A percentile compares a stretch with the other conserved stretches of the same genome.
These are phyloP conservation scores for Trichoderma guizhouense DNA, from an alignment of 2,329 filamentous ascomycete species.

Conservation along the genomic window DNA sequence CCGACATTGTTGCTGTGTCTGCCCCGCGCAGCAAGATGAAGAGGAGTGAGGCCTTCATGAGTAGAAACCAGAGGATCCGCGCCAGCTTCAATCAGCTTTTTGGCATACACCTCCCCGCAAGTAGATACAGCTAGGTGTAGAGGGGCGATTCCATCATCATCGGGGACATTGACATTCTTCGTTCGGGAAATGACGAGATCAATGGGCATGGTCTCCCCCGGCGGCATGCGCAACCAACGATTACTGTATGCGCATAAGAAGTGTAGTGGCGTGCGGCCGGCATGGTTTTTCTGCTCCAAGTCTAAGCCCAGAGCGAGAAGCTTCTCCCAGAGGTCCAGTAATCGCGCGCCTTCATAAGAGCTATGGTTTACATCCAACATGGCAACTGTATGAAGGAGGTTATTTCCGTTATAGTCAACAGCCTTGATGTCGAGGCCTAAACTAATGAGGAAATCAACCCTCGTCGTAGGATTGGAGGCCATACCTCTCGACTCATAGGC, in stretches of 20 bases:
- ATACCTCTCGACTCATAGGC: neutral
- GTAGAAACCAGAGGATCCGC: slow-evolving; percentile 33
- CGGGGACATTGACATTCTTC: slow-evolving; percentile 15
- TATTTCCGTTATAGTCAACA: slow-evolving; percentile 24
- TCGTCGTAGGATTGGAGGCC: neutral
- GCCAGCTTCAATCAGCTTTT: slow-evolving; percentile 34
- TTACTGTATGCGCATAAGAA: slow-evolving; percentile 18
- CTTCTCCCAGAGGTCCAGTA: slow-evolving; percentile 16
- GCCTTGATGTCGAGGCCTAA: slow-evolving; percentile 18
- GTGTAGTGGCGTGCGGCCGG: slow-evolving; percentile 26
- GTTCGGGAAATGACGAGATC: slow-evolving; percentile 21
- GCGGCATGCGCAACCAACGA: neutral
- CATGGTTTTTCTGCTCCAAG: slow-evolving; percentile 21
- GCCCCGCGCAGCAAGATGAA: slow-evolving; percentile 38
- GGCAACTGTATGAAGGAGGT: slow-evolving; percentile 25
- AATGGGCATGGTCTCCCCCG: neutral
- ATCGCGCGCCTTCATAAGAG: neutral
- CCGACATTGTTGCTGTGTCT: slow-evolving; percentile 33
- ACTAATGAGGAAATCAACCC: slow-evolving; percentile 13
- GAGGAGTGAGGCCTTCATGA: slow-evolving; percentile 32
- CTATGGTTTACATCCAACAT: neutral
- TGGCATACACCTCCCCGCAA: slow-evolving; percentile 24
- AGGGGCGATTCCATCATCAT: slow-evolving; percentile 22
- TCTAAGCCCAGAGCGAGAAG: slow-evolving; percentile 21
- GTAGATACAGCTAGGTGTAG: slow-evolving; percentile 26